A percentile compares a stretch with the other conserved stretches of the same genome.
Conservation (phyloP, 1,284 basidiomycete genomes). For the Coniferiporia weirii region DNA sequence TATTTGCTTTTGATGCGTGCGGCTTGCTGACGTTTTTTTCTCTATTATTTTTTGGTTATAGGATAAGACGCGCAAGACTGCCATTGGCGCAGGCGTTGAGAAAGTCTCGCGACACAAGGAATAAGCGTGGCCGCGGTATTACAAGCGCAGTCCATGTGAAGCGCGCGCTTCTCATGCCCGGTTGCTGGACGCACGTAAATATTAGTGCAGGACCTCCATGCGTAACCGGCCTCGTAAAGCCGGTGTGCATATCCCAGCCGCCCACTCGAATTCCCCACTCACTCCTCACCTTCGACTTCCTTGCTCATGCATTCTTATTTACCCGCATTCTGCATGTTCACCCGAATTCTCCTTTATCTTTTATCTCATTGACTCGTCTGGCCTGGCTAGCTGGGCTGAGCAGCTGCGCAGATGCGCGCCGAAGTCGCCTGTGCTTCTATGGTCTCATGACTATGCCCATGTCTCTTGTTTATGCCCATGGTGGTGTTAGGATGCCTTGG, state of each 20-base stretch:
- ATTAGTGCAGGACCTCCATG: background rate
- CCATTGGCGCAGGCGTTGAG: constrained; percentile 61
- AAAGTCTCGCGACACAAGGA: constrained; percentile 61
- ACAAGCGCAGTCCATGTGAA: background rate
- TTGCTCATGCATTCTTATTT: background rate
- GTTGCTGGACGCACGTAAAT: background rate
- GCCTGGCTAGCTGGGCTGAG: background rate
- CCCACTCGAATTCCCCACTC: too few species aligned
- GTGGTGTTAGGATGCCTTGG: background rate
- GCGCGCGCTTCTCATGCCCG: too few species aligned
- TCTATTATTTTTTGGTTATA: constrained; percentile 31
- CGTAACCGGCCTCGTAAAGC: too few species aligned
- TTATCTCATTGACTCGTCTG: background rate
- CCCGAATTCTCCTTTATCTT: background rate
- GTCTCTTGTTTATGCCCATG: background rate
- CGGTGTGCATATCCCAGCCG: too few species aligned
- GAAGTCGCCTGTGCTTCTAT: background rate
- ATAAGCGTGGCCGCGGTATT: constrained; percentile 7
- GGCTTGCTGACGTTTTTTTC: constrained; percentile 18
- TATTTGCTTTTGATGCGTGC: background rate
- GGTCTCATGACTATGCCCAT: background rate
- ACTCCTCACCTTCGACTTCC: background rate
- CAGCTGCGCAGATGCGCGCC: background rate
- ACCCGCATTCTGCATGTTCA: background rate
- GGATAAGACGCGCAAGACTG: constrained; percentile 34